Evolutionary conservation across 2,329 filamentous ascomycete species (phyloP).

Genomic region (Fusarium staphyleae): DNA sequence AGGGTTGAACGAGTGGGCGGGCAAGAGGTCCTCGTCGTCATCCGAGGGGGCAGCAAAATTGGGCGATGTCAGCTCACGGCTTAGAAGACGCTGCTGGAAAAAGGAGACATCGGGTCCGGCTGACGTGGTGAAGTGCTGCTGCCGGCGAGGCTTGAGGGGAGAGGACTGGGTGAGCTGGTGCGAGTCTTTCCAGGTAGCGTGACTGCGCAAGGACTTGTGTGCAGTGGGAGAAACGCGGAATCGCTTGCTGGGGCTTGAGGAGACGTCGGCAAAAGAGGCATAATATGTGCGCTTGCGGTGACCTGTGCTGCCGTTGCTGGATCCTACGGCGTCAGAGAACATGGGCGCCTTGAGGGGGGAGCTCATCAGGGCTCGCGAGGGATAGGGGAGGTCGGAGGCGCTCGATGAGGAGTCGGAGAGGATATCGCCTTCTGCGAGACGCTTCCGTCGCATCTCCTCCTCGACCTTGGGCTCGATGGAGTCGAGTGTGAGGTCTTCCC

Average conservation of each 20-base stretch:
- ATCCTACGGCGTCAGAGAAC: slow-evolving; percentile 82
- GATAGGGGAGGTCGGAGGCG: slow-evolving; percentile 78
- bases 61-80: slow-evolving; percentile 66
- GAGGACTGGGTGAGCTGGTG: slow-evolving; percentile 85
- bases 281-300: slow-evolving; percentile 71
- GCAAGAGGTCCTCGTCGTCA: slow-evolving; percentile 84
- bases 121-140: slow-evolving; percentile 76
- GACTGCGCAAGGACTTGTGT: slow-evolving; percentile 62
- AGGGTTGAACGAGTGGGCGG: slow-evolving; percentile 74
- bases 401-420: slow-evolving; percentile 88
- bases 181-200: slow-evolving; percentile 76
- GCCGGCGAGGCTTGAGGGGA: slow-evolving; percentile 78
- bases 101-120: slow-evolving; percentile 79
- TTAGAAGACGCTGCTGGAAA: slow-evolving; percentile 73
- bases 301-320: slow-evolving; percentile 71
- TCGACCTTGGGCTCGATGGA: slow-evolving; percentile 85
- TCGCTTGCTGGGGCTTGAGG: slow-evolving; percentile 71
- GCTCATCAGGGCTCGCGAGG: slow-evolving; percentile 74
- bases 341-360: slow-evolving; percentile 83
- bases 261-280: slow-evolving; percentile 62
- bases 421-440: slow-evolving; percentile 73
- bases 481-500: slow-evolving; percentile 88
- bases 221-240: slow-evolving; percentile 68
- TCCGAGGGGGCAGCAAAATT: slow-evolving; percentile 72
- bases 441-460: slow-evolving; percentile 77